Evolutionary conservation across 169 alveolate species (phyloP).

Genomic region (Cryptosporidium viatorum): DNA sequence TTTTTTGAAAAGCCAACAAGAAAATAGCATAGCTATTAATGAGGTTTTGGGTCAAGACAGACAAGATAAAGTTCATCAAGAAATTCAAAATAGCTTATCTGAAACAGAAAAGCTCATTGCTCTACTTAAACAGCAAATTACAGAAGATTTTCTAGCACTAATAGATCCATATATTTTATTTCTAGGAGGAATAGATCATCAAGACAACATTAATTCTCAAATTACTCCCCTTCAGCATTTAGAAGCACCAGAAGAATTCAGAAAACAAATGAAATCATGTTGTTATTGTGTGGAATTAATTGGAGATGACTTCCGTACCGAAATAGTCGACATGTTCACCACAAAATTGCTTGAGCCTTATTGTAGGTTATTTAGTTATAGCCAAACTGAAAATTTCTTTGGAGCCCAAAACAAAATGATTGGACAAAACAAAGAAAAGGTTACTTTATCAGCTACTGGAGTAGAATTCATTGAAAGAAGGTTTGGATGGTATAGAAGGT

Average conservation of each 20-base stretch:
- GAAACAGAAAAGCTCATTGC: not conserved
- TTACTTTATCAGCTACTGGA: not conserved
- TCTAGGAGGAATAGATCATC: slow-evolving; percentile 6
- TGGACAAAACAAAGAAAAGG: slow-evolving; percentile 9
- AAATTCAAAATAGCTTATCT: not conserved
- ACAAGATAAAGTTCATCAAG: not conserved
- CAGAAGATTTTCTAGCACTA: slow-evolving; percentile 41
- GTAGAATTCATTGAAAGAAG: slow-evolving; percentile 57
- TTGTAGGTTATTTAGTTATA: slow-evolving; percentile 18
- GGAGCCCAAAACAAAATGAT: slow-evolving; percentile 4
- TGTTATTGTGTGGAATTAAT: slow-evolving; percentile 55
- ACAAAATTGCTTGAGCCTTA: slow-evolving; percentile 48
- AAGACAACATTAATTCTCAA: not conserved
- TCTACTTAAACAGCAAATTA: slow-evolving; percentile 29
- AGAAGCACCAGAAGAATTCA: slow-evolving; percentile 46
- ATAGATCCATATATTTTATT: slow-evolving; percentile 66
- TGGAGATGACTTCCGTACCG: slow-evolving; percentile 38
- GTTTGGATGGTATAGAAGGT: slow-evolving; percentile 68
- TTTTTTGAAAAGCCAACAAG: not conserved
- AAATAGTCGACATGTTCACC: slow-evolving; percentile 29
- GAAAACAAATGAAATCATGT: slow-evolving; percentile 65
- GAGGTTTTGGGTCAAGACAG: not conserved
- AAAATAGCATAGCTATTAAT: not conserved
- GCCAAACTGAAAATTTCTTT: slow-evolving; percentile 18
- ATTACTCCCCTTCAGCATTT: slow-evolving; percentile 46